Base-by-base conservation (phyloP, 2,329 filamentous ascomycete genomes). In the Emergomyces africanus region DNA sequence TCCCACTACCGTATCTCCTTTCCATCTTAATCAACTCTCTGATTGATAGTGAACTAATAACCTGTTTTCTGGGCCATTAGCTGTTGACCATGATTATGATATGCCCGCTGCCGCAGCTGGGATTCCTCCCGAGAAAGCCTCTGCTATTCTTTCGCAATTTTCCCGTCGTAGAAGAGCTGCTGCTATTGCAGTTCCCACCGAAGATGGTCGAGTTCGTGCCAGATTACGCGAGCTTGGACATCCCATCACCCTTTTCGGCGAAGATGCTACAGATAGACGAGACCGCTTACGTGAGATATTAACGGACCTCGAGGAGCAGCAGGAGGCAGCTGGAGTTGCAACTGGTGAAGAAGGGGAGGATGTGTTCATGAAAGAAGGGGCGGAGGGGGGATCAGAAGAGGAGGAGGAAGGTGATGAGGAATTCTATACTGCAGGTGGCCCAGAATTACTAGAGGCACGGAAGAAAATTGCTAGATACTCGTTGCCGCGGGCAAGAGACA, bases 231-330 rank as follows among this genome's bases (percentile, higher is more conserved):
- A 94, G 67, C 80, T 96, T 63, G 90, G 89, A n/a, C 88, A 99
- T 70, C 94, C 94, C 12, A 85, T 97, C 59, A 99, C 92, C 0
- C 79, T 97, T 0, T 99, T 99, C 64, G 94, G 91, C 60, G 94
- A 99, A 75, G 89, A 89, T 0, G 86, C 86, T 1, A 85, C 83
- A 30, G 92, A 97, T 67, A 81, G 94, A 61, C 82, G 95, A 76
- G 91, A 96, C 69, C 84, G 94, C 64, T 74, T 99, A 67, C 84
- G 94, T 63, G 88, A 90, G 67, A 77, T 96, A 33, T 77, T 99
- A 64, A 85, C 86, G 2, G 83, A 86, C 57, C 82, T 90, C 64
- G 81, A 83, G 1, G 87, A 91, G 69, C 81, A 82, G 63, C 77
- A 77, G 54, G 76, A 75, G 18, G 79, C 68, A 3, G 75, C 25